These are phyloP conservation scores for Microascus cirrosus DNA, from an alignment of 2,329 filamentous ascomycete genomes.

Conservation along the genomic window DNA sequence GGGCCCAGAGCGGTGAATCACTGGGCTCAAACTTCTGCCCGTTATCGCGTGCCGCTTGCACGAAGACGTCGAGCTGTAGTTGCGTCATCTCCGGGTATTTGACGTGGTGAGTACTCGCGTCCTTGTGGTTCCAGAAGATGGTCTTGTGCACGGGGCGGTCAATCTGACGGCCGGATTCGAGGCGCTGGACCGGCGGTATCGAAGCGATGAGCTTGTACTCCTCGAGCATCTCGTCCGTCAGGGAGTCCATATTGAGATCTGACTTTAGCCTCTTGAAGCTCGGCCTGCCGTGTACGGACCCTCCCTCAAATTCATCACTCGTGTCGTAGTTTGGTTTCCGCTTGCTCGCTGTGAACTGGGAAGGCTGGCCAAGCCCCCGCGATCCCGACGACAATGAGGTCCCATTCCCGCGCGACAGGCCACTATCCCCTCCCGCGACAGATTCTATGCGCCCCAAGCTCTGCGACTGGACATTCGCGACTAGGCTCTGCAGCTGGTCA, in stretches of 20 bases:
- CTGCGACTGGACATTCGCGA: conserved; percentile 41
- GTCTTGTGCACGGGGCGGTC: conserved; percentile 44
- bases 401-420: neutral
- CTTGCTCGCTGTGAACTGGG: conserved; percentile 39
- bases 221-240: conserved; percentile 22
- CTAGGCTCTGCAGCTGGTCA: conserved; percentile 38
- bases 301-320: conserved; percentile 38
- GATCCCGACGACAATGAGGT: neutral
- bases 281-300: conserved; percentile 26
- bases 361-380: neutral
- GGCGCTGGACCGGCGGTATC: conserved; percentile 36
- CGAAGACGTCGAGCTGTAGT: conserved; percentile 44
- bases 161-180: conserved; percentile 43
- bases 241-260: conserved; percentile 25
- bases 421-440: conserved; percentile 15
- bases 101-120: conserved; percentile 46
- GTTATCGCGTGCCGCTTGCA: conserved; percentile 34
- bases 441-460: conserved; percentile 41
- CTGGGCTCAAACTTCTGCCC: conserved; percentile 43
- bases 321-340: conserved; percentile 38
- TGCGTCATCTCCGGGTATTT: conserved; percentile 54
- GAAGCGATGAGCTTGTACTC: conserved; percentile 35
- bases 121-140: conserved; percentile 44
- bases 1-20: conserved; percentile 38
- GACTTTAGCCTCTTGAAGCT: conserved; percentile 46